Base-by-base conservation (phyloP, 768 basidiomycete genomes). In the Russula brevipes region DNA sequence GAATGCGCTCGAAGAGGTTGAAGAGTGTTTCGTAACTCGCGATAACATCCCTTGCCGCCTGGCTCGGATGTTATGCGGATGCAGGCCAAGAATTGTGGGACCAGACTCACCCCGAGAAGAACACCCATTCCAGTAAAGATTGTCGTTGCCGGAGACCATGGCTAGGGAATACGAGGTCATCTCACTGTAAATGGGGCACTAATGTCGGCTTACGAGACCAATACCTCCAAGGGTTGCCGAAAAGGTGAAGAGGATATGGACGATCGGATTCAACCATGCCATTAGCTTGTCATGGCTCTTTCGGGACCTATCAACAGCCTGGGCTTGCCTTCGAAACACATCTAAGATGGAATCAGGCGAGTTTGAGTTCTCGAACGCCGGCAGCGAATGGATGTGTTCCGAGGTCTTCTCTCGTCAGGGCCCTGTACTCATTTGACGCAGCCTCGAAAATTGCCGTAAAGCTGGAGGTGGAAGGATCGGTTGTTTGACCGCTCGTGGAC, bases 1-100 rank as follows among this genome's bases (percentile, higher is more conserved):
- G 47, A 3, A 57, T 38, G 35, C 50, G 61, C 36, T 46, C 61
- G 6, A 61, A 51, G 19, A 62, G 47, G 16, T 36, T 52, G 33
- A 36, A 42, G 17, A 62, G 42, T 14, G 16, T 30, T 24, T 57
- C 49, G 5, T 62, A 44, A 24, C 60, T 61, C 8, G 46, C 39
- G 7, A 41, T 17, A 6, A 44, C 60, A 19, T 38, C 46, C 33
- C 8, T 61, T 4, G 33, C 54, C 9, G 5, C 54, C 60, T 61
- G 31, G 2, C 4, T n/a, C 7, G 6, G 19, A 35, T 12, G 17
- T 55, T 33, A 7, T 8, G 5, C 2, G 19, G 11, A 8, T 2
- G 30, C n/a, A 51, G 3, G 7, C 7, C 6, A 5, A 42, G 17
- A 17, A 31, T 9, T 30, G 5, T 4, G 3, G 16, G 1, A 30